Percentiles rank a stretch among this genome's conserved stretches.
phyloP scores from a whole-genome alignment of 495 filamentous ascomycete species.

The Pyrenula aspistea region DNA sequence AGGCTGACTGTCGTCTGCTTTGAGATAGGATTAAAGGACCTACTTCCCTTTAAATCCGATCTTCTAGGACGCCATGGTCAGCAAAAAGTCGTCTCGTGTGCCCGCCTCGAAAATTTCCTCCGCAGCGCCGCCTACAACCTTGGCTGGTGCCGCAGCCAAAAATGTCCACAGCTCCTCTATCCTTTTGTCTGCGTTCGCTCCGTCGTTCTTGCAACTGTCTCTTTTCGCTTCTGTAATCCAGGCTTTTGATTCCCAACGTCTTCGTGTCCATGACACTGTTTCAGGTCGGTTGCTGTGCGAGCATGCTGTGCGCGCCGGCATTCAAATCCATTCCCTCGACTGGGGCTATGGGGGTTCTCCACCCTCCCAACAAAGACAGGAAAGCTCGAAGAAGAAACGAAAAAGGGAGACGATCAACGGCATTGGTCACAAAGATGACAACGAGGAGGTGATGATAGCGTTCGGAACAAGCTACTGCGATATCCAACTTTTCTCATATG shows the following conservation, averaged over 20 bases:
- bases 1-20: neutral
- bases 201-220: conserved; percentile 41
- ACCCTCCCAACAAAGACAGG: conserved; percentile 20
- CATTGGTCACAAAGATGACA: conserved; percentile 18
- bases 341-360: conserved; percentile 37
- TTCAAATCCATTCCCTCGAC: conserved; percentile 41
- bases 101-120: conserved; percentile 34
- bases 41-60: neutral
- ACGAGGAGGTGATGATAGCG: conserved; percentile 36
- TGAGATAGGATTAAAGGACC: neutral
- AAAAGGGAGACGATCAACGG: conserved; percentile 39
- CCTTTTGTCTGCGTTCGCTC: conserved; percentile 40
- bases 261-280: conserved; percentile 46
- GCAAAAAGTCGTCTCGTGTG: conserved; percentile 34
- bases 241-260: conserved; percentile 44
- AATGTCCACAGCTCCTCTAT: conserved; percentile 36
- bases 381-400: conserved; percentile 42
- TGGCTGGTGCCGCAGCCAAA: conserved; percentile 18
- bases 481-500: conserved; percentile 41
- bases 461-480: conserved; percentile 41
- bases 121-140: conserved; percentile 27
- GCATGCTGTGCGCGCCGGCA: conserved; percentile 36
- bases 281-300: conserved; percentile 47
- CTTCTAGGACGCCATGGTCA: conserved; percentile 24
- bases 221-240: conserved; percentile 50